These are phyloP conservation scores for Penicillium sp. DNA, from an alignment of 2,329 filamentous ascomycete species.

Conservation along the genomic window DNA sequence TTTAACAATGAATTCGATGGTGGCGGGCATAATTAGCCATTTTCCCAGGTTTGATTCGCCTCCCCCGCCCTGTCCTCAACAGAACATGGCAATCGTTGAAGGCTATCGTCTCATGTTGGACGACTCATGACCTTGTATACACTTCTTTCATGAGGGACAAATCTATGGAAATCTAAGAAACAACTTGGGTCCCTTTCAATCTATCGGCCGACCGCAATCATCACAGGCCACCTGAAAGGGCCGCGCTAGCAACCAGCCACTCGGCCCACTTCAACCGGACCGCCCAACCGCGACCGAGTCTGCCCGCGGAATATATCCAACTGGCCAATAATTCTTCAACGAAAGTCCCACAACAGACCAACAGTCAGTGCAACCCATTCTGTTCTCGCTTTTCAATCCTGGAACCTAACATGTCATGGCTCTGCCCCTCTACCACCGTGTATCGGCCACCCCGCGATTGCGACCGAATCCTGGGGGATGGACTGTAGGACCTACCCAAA, in stretches of 20 bases:
- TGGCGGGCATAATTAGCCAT: not conserved
- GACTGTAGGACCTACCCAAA: conserved; percentile 23
- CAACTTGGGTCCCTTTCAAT: not conserved
- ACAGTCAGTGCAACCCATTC: conserved; percentile 5
- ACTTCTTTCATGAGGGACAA: not conserved
- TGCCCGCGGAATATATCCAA: conserved; percentile 3
- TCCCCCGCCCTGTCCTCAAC: not conserved
- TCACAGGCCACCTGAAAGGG: not conserved
- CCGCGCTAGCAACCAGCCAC: not conserved
- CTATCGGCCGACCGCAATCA: not conserved
- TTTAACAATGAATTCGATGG: not conserved
- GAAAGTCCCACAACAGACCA: not conserved
- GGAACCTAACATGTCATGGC: conserved; percentile 12
- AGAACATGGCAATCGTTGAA: not conserved
- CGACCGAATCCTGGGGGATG: conserved; percentile 32
- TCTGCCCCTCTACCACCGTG: not conserved
- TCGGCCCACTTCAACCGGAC: not conserved
- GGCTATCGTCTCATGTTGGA: not conserved
- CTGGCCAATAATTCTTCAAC: not conserved
- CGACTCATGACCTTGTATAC: not conserved
- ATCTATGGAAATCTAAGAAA: not conserved
- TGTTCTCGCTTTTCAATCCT: not conserved
- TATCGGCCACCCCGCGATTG: conserved; percentile 21
- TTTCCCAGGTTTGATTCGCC: not conserved
- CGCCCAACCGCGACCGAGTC: not conserved